Evolutionary conservation across 2,329 filamentous ascomycete species (phyloP).

Genomic region (Dryadomyces sulphureus): DNA sequence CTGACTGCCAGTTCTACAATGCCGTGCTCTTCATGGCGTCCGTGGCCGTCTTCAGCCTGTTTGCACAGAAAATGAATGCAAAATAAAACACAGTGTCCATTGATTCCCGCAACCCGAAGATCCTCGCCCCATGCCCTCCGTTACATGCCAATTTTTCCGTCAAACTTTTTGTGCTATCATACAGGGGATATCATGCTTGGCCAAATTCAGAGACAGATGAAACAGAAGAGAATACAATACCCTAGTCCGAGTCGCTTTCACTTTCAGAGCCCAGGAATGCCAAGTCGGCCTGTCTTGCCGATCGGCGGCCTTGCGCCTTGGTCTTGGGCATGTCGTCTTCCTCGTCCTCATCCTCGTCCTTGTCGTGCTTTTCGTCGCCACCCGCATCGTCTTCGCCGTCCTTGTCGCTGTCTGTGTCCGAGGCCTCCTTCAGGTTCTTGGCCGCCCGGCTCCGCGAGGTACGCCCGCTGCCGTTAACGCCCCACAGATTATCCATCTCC

Average conservation of each 20-base stretch:
- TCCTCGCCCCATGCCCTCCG: too few relatives aligned
- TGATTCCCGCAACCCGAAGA: background rate
- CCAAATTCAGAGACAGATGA: background rate
- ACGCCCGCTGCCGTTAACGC: slow-evolving; percentile 28
- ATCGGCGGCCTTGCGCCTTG: slow-evolving; percentile 25
- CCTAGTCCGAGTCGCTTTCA: slow-evolving; percentile 48
- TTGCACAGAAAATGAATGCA: slow-evolving; percentile 72
- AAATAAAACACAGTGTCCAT: slow-evolving; percentile 16
- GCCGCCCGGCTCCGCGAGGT: slow-evolving; percentile 24
- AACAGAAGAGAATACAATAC: background rate
- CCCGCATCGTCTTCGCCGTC: slow-evolving; percentile 15
- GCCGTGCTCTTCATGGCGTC: slow-evolving; percentile 93
- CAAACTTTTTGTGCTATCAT: background rate
- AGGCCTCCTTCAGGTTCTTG: slow-evolving; percentile 14
- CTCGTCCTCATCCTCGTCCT: slow-evolving; percentile 1
- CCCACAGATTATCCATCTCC: slow-evolving; percentile 70
- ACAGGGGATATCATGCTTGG: background rate
- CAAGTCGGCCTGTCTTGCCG: slow-evolving; percentile 33
- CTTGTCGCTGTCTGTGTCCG: slow-evolving; percentile 10
- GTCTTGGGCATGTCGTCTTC: slow-evolving; percentile 19
- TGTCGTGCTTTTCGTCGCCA: slow-evolving; percentile 10
- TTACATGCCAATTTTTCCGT: background rate
- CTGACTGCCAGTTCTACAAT: slow-evolving; percentile 99
- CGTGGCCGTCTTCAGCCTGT: slow-evolving; percentile 82
- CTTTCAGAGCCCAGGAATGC: slow-evolving; percentile 46